phyloP scores from a whole-genome alignment of 1,139 yeast species.

The Yamadazyma diospyri region DNA sequence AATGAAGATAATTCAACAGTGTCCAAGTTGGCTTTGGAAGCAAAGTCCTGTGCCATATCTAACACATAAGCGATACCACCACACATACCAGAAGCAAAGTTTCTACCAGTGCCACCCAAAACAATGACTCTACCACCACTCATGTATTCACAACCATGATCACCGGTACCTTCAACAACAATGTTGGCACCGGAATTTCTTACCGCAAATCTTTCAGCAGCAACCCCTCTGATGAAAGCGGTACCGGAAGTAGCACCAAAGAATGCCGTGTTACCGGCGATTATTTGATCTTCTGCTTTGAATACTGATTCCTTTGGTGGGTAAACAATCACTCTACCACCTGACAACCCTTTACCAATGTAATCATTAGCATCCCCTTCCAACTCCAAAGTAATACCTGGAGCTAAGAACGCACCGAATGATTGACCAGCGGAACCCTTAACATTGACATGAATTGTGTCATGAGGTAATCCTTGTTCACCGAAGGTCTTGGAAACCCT shows the following conservation, averaged over 20 bases:
- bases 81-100: slow-evolving; percentile 99
- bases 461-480: slow-evolving; percentile 90
- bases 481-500: slow-evolving; percentile 92
- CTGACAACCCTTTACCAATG: slow-evolving; percentile 95
- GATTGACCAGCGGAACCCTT: slow-evolving; percentile 98
- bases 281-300: slow-evolving; percentile 94
- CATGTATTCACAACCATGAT: slow-evolving; percentile 99
- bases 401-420: slow-evolving; percentile 95
- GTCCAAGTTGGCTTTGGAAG: slow-evolving; percentile 73
- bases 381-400: slow-evolving; percentile 91
- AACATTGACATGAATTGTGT: slow-evolving; percentile 89
- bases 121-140: slow-evolving; percentile 98
- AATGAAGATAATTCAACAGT: slow-evolving; percentile 78
- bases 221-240: slow-evolving; percentile 93
- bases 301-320: slow-evolving; percentile 83
- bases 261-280: slow-evolving; percentile 95
- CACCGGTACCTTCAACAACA: slow-evolving; percentile 97
- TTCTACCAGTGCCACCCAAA: slow-evolving; percentile 86
- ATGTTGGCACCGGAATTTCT: slow-evolving; percentile 98
- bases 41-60: slow-evolving; percentile 91
- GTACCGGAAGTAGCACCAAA: slow-evolving; percentile 97
- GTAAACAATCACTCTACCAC: slow-evolving; percentile 88
- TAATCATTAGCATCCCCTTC: slow-evolving; percentile 98
- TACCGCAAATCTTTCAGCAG: slow-evolving; percentile 97
- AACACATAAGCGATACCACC: slow-evolving; percentile 98